Base-by-base conservation (phyloP, 2,329 filamentous ascomycete species). In the Fusarium sp. region DNA sequence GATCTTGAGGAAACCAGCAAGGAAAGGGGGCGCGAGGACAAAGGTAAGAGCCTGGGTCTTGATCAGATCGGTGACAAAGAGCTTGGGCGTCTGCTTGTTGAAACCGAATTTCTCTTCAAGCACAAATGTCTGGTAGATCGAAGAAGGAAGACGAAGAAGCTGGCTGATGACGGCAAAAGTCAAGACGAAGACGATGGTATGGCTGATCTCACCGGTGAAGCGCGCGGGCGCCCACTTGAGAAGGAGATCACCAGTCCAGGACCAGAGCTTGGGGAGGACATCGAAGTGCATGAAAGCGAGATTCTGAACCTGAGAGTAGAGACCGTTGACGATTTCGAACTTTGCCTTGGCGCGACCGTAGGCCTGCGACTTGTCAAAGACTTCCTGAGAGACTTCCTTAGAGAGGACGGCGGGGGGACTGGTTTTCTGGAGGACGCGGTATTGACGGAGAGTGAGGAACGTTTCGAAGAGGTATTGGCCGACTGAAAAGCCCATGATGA, bases 81-180 rank as follows among this genome's bases (percentile, higher is more conserved):
- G 85, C 79, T 89, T 90, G 57, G 93, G 83, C 0, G 96, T 98
- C 85, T 97, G 94, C 84, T 99, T 99, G 82, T 99, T 99, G 88
- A 99, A 99, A 50, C 96, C 96, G 75, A 97, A 99, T 78, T 93
- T 92, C 82, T 97, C 94, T 81, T 99, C 96, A 57, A 99, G 85
- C 47, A 98, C 92, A 77, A 99, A 99, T 13, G 93, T 96, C 82
- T 94, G 90, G 84, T 98, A 99, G 80, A 97, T 89, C 57, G 89
- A 92, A 63, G 90, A 87, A 4, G 96, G 96, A 54, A 98, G 83
- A 59, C 90, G 91, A 68, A 97, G 82, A 57, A 92, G 71, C 75
- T 95, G 93, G 73, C 94, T 91, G 74, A 97, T 87, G 75, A 97
- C 80, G 74, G 93, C 91, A 80, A 97, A 97, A 59, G 88, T 85